Conservation (phyloP, 2,329 filamentous ascomycete species). For the Raffaelea ambrosiae region DNA sequence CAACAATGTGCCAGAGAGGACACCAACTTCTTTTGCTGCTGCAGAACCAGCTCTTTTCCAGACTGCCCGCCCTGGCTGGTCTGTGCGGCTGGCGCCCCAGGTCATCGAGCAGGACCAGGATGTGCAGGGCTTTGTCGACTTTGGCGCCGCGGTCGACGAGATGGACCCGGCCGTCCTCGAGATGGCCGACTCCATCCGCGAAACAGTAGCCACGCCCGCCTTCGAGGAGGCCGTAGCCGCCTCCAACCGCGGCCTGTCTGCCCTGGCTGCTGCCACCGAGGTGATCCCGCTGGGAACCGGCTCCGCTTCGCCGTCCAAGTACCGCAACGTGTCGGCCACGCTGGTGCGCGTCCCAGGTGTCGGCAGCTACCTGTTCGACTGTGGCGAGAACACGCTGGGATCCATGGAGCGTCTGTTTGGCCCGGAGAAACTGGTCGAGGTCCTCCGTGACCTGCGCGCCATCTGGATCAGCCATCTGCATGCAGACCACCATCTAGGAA, state of each 20-base stretch:
- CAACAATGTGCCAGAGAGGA: too few relatives aligned
- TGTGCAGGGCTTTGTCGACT: slow-evolving; percentile 40
- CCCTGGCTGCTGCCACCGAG: slow-evolving; percentile 33
- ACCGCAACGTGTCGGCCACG: slow-evolving; percentile 89
- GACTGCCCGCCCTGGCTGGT: slow-evolving; percentile 34
- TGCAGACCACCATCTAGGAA: slow-evolving; percentile 91
- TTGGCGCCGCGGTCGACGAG: slow-evolving; percentile 30
- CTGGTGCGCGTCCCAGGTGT: slow-evolving; percentile 73
- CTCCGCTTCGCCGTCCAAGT: slow-evolving; percentile 82
- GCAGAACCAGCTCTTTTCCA: too few relatives aligned
- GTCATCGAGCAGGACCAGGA: slow-evolving; percentile 36
- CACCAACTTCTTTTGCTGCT: too few relatives aligned
- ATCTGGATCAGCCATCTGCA: slow-evolving; percentile 96
- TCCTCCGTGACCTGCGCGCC: slow-evolving; percentile 68
- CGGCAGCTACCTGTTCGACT: slow-evolving; percentile 87
- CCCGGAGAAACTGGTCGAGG: slow-evolving; percentile 52
- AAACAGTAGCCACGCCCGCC: slow-evolving; percentile 28
- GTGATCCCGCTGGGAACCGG: slow-evolving; percentile 86
- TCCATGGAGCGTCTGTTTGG: slow-evolving; percentile 71
- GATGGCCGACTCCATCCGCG: slow-evolving; percentile 40
- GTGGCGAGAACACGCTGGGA: slow-evolving; percentile 85
- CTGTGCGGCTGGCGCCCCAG: slow-evolving; percentile 37
- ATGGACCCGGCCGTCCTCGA: slow-evolving; percentile 34
- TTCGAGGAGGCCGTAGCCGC: slow-evolving; percentile 42
- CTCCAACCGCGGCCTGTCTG: slow-evolving; percentile 40